Base-by-base conservation (phyloP, 441 rosid species). In the Aleurites moluccanus region DNA sequence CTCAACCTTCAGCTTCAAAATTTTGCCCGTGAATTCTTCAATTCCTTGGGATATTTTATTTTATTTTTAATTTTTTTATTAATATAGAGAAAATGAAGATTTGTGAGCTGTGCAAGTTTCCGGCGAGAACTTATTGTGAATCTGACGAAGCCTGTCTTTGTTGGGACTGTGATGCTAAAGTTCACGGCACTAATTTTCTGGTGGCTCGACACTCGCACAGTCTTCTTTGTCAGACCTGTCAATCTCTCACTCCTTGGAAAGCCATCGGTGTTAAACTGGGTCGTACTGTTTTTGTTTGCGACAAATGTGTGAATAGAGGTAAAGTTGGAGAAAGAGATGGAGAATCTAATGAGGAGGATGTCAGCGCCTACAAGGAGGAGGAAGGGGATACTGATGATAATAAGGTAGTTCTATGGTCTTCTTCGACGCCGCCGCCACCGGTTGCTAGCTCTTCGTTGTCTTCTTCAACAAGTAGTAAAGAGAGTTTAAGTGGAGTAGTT, bases 151-250 rank as follows among this genome's bases (percentile, higher is more conserved):
- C 98, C 4, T 81, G 85, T 80, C 86, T 94, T 4, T 94, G 99
- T 75, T 92, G 96, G 96, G 81, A 75, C 75, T 94, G 98, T 79
- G 98, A 94, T 73, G 86, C 83, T 42, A 85, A 82, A 64, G 97
- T 94, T 64, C 99, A 94, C 83, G 90, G 91, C 16, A 98, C 99
- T 71, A 94, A 94, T 84, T 92, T 92, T 86, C 90, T 94, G 15
- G 98, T 92, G 1, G 98, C 98, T 3, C 80, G 91, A 10, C 99
- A 94, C 80, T 70, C 83, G 2, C 81, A 97, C 3, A 79, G 79
- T 40, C 92, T 94, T n/a, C 94, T 94, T 52, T 94, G 99, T 76
- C 83, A 75, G 68, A 52, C 80, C 2, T 94, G 99, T 68, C 87
- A 87, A 47, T 84, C 86, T 2, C 80, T 59, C 4, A 91, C 99